These are phyloP conservation scores for Sporobolomyces phaffii DNA, from an alignment of 768 basidiomycete genomes.

Conservation along the genomic window DNA sequence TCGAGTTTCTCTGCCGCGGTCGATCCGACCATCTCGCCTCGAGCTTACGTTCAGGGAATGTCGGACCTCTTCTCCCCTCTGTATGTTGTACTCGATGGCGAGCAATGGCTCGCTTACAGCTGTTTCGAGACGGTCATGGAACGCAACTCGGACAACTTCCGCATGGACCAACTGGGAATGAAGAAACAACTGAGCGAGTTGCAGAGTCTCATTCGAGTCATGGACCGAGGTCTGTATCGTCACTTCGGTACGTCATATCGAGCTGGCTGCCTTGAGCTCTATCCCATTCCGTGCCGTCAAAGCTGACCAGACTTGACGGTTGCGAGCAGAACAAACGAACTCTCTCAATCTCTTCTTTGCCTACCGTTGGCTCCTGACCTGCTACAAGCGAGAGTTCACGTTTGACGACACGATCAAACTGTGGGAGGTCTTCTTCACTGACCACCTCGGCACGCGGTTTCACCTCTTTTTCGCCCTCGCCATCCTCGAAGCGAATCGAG, in stretches of 20 bases:
- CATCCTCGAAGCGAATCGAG: slow-evolving; percentile 87
- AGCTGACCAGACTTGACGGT: neutral
- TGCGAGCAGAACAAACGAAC: slow-evolving; percentile 69
- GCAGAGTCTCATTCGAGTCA: slow-evolving; percentile 80
- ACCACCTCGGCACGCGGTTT: slow-evolving; percentile 31
- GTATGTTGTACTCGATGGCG: slow-evolving; percentile 81
- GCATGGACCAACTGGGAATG: slow-evolving; percentile 96
- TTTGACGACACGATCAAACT: slow-evolving; percentile 82
- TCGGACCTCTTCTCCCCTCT: slow-evolving; percentile 89
- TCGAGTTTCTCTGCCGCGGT: neutral
- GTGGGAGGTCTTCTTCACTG: slow-evolving; percentile 86
- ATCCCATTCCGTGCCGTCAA: no score
- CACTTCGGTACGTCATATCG: slow-evolving; percentile 49
- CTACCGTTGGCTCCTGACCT: slow-evolving; percentile 64
- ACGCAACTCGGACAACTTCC: slow-evolving; percentile 92
- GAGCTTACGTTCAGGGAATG: slow-evolving; percentile 98
- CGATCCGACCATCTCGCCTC: neutral
- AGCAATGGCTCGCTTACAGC: slow-evolving; percentile 92
- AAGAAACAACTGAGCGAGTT: slow-evolving; percentile 82
- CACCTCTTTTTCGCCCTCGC: slow-evolving; percentile 90
- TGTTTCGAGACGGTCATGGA: slow-evolving; percentile 91
- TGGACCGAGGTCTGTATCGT: slow-evolving; percentile 92
- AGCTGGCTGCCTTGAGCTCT: neutral
- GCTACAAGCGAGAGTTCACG: slow-evolving; percentile 75
- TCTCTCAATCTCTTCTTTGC: slow-evolving; percentile 94